Evolutionary conservation across 176 grass and related monocot species (phyloP).

Genomic region (Aegilops bicornis): DNA sequence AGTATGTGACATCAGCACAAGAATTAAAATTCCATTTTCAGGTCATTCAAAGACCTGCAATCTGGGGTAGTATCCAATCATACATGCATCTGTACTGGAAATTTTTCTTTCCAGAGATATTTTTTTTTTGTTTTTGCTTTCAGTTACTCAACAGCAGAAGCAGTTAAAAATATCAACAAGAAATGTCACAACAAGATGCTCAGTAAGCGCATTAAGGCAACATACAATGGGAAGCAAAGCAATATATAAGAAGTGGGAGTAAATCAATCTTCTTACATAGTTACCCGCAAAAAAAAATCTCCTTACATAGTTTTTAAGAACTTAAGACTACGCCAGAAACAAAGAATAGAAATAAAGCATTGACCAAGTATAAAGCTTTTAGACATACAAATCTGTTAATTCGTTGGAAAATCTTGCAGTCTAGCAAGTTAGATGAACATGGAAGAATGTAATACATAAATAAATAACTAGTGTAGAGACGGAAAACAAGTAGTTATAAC

Average conservation of each 20-base stretch:
- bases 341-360: constrained; percentile 3
- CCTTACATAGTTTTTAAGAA: neutral
- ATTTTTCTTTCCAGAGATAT: neutral
- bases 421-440: constrained; percentile 13
- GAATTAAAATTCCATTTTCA: neutral
- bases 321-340: neutral
- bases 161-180: neutral
- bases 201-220: neutral
- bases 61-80: neutral
- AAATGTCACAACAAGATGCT: neutral
- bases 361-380: constrained; percentile 2
- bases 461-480: neutral
- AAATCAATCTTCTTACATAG: neutral
- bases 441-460: constrained; percentile 12
- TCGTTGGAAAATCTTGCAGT: neutral
- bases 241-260: neutral
- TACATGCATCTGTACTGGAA: neutral
- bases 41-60: neutral
- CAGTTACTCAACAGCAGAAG: neutral
- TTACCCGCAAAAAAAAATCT: neutral
- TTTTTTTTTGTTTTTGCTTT: neutral
- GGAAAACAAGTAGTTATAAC: neutral
- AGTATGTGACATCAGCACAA: neutral
- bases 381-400: constrained; percentile 1
- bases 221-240: neutral